phyloP scores from a whole-genome alignment of 2,329 filamentous ascomycete genomes.

The Helotiales sp. region DNA sequence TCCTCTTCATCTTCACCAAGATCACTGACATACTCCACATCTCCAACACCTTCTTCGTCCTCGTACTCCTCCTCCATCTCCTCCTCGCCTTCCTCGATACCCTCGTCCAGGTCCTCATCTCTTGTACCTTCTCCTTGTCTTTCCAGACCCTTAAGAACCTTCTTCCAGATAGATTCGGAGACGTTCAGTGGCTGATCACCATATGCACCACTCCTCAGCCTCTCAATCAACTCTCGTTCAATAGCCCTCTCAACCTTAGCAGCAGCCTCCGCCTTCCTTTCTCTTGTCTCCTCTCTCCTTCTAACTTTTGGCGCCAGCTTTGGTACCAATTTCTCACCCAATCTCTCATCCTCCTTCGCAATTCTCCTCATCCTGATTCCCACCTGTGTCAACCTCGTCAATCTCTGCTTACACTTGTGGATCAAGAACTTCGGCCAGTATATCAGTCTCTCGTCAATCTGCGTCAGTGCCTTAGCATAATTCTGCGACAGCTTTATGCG shows the following conservation, averaged over 20 bases:
- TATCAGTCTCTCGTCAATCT: constrained; percentile 81
- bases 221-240: constrained; percentile 90
- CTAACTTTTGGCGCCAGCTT: constrained; percentile 89
- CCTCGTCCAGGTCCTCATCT: constrained; percentile 87
- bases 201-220: constrained; percentile 88
- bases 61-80: constrained; percentile 65
- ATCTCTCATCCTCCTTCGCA: constrained; percentile 82
- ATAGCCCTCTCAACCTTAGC: constrained; percentile 96
- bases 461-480: constrained; percentile 84
- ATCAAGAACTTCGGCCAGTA: constrained; percentile 95
- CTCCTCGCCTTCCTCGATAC: constrained; percentile 75
- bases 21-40: constrained; percentile 92
- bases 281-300: constrained; percentile 71
- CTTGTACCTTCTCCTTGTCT: constrained; percentile 77
- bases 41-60: constrained; percentile 63
- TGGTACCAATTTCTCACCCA: constrained; percentile 86
- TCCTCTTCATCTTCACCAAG: constrained; percentile 82
- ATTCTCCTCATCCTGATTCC: constrained; percentile 77
- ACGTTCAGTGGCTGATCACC: constrained; percentile 94
- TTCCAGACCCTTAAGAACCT: constrained; percentile 89
- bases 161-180: constrained; percentile 95
- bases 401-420: constrained; percentile 94
- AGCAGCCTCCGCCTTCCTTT: constrained; percentile 75
- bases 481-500: constrained; percentile 86
- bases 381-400: constrained; percentile 90